These are phyloP conservation scores for Pythium apleroticum DNA, from an alignment of 352 stramenopile species.

Conservation along the genomic window DNA sequence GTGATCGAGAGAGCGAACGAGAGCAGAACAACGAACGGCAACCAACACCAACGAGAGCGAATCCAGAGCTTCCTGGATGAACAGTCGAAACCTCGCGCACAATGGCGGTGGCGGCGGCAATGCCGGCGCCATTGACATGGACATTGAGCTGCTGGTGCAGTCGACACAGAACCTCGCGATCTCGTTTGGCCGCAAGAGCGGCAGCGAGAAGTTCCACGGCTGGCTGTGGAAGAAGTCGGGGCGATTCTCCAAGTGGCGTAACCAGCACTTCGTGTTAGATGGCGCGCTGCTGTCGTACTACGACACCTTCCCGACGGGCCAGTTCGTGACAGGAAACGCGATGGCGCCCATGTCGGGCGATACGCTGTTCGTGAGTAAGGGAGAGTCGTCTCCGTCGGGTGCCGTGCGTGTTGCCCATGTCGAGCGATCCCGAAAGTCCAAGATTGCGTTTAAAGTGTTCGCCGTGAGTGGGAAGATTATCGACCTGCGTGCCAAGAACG, in stretches of 20 bases:
- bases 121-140: constrained; percentile 52
- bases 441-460: constrained; percentile 84
- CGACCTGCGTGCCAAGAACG: constrained; percentile 78
- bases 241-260: constrained; percentile 79
- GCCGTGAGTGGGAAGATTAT: constrained; percentile 84
- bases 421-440: constrained; percentile 70
- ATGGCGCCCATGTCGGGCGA: constrained; percentile 59
- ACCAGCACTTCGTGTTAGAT: constrained; percentile 84
- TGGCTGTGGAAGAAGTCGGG: constrained; percentile 85
- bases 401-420: constrained; percentile 78
- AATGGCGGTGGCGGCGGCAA: constrained; percentile 22
- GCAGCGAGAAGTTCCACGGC: constrained; percentile 74
- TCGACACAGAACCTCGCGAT: constrained; percentile 75
- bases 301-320: constrained; percentile 78
- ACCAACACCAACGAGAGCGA: constrained; percentile 7
- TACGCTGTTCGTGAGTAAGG: constrained; percentile 71
- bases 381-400: constrained; percentile 62
- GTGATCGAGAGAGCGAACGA: not conserved
- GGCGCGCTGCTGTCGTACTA: constrained; percentile 80
- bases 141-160: constrained; percentile 85
- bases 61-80: constrained; percentile 20
- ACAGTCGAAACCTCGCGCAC: constrained; percentile 26
- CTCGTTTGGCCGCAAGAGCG: constrained; percentile 59
- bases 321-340: constrained; percentile 66
- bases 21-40: constrained; percentile 4